Base-by-base conservation (phyloP, 2,329 filamentous ascomycete species). In the Colletotrichum horii region DNA sequence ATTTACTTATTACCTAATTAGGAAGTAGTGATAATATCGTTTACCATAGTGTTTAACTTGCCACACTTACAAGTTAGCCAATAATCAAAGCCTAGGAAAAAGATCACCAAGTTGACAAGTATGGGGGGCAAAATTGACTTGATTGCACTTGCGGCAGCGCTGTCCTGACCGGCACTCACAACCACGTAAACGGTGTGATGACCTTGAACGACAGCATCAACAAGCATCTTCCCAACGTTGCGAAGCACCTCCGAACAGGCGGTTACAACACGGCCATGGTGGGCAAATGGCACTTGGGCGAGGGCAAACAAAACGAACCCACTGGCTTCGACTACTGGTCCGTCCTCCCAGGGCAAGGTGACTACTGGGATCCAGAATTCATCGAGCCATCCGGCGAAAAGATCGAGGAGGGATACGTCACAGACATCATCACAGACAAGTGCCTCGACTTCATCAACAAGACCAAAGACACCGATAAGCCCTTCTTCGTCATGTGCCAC, bases 401-500 rank as follows among this genome's bases (percentile, higher is more conserved):
- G 9, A 74, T 79, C 8, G 82, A 83, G 30, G 74, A 78, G 0
- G 89, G 89, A 0, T 90, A 90, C 71, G 88, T 84, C 0, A 90
- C 88, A 0, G 88, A 90, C 43, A 86, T 90, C 74, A 89, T 90
- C 74, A 89, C 88, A 0, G 85, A 90, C 72, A 89, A 89, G 79
- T 85, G 82, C 28, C 76, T 90, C 7, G 78, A 85, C 32, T 89
- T 83, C 78, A 84, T 89, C 22, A 78, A 81, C 38, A 62, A 80
- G 38, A 73, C 67, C 3, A 77, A 80, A 14, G 80, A 84, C 24
- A 81, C 82, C 9, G 81, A 83, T 55, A 82, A 82, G 71, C 88
- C 88, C 0, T 90, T 90, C 80, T 90, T 90, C 78, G 78, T 89
- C 58, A 90, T 91, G 89, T 90, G 88, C 78, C 89, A 90, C 76